Evolutionary conservation across 495 filamentous ascomycete species (phyloP).

Genomic region (Tuber umbilicatum): DNA sequence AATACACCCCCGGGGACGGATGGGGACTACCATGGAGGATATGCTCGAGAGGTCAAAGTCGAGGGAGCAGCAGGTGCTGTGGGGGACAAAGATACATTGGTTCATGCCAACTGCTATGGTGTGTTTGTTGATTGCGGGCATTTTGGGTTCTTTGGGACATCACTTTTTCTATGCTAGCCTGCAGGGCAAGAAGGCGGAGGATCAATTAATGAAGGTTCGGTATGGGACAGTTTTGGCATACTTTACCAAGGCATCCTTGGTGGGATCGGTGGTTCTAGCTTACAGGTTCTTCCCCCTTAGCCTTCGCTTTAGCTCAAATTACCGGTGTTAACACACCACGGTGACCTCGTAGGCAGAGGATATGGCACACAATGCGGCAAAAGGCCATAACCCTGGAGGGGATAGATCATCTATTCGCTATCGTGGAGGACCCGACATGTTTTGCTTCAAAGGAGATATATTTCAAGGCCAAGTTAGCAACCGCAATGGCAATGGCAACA

Average conservation of each 20-base stretch:
- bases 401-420: constrained; percentile 44
- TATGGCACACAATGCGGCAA: constrained; percentile 45
- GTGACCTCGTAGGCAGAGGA: constrained; percentile 40
- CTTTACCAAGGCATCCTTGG: constrained; percentile 44
- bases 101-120: constrained; percentile 42
- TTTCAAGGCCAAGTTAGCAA: constrained; percentile 43
- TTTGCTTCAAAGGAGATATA: constrained; percentile 43
- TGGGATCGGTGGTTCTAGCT: constrained; percentile 43
- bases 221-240: constrained; percentile 45
- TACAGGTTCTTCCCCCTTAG: constrained; percentile 30
- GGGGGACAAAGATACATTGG: constrained; percentile 44
- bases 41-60: constrained; percentile 18
- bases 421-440: constrained; percentile 44
- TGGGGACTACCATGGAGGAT: constrained; percentile 11
- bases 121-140: constrained; percentile 40
- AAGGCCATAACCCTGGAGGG: constrained; percentile 42
- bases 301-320: neutral
- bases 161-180: constrained; percentile 44
- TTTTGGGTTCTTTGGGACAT: constrained; percentile 43
- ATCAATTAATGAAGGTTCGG: constrained; percentile 44
- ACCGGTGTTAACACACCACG: constrained; percentile 10
- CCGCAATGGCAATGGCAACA: constrained; percentile 43
- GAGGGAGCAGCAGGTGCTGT: constrained; percentile 30
- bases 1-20: constrained; percentile 6
- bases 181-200: constrained; percentile 40